A percentile compares a stretch with the other conserved stretches of the same genome.
phyloP scores from a whole-genome alignment of 805 yeast species.

The Starmerella khaoyaiensis region DNA sequence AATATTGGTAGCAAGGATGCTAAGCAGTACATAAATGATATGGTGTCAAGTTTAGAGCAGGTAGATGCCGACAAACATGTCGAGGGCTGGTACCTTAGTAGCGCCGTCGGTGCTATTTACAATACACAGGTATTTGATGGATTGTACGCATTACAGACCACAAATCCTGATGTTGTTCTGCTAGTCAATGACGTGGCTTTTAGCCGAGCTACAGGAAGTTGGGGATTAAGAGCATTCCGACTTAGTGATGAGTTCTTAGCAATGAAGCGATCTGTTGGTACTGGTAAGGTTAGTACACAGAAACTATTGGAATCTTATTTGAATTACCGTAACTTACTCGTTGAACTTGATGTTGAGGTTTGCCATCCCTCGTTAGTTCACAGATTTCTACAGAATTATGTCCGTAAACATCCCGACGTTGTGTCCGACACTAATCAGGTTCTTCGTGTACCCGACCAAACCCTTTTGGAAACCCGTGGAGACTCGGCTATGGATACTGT shows the following conservation, averaged over 20 bases:
- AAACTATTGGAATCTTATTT: constrained; percentile 47
- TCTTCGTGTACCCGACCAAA: constrained; percentile 33
- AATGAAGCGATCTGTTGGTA: constrained; percentile 32
- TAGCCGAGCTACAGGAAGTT: constrained; percentile 39
- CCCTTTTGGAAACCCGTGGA: constrained; percentile 34
- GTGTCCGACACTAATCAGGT: constrained; percentile 26
- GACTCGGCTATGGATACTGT: constrained; percentile 56
- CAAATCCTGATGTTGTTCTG: constrained; percentile 41
- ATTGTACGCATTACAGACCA: constrained; percentile 49
- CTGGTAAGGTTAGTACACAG: constrained; percentile 53
- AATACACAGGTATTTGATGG: constrained; percentile 52
- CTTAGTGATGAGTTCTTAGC: constrained; percentile 49
- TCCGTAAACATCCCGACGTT: constrained; percentile 9
- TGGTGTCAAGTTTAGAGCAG: constrained; percentile 46
- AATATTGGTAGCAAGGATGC: constrained; percentile 52
- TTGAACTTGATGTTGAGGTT: constrained; percentile 54
- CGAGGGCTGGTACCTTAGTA: constrained; percentile 71
- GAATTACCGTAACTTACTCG: constrained; percentile 52
- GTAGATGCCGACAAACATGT: constrained; percentile 56
- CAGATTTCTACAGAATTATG: constrained; percentile 33
- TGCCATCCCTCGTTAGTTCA: constrained; percentile 57
- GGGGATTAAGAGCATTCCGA: constrained; percentile 56
- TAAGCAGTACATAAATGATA: constrained; percentile 52
- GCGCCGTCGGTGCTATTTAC: constrained; percentile 56
- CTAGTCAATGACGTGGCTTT: constrained; percentile 58